Evolutionary conservation across 2,329 filamentous ascomycete species (phyloP), one percentile per base, ranked within the genome.

Genomic region (Hypoxylon sp.): DNA sequence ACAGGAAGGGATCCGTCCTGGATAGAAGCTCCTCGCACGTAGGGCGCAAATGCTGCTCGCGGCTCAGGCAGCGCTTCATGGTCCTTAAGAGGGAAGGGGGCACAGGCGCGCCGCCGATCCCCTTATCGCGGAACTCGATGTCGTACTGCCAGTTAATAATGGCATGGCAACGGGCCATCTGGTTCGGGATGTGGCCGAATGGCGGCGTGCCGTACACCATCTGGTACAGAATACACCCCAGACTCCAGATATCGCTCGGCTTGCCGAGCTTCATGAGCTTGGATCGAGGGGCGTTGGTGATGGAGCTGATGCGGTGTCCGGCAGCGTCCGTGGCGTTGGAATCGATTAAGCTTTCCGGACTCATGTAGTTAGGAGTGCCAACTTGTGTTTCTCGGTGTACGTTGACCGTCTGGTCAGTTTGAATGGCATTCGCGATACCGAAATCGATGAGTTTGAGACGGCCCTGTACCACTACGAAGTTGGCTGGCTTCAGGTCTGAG

Each of bases 321-420:
- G 79, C 78, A 45, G 82, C 74, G 47, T 80, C 79, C 2, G 78
- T 78, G 1, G 78, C 78, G 71, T 96, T 97, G 25, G 90, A 91
- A 79, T 98, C 96, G 76, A 96, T 89, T 51, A 99, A 86, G 2
- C 92, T 94, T 80, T 99, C 96, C 0, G 96, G 96, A 0, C 93
- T 96, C 96, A 99, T 99, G 83, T 97, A 99, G 78, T 97, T 99
- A 2, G 96, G 94, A 0, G 96, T 99, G 61, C 96, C 96, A 68
- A 98, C 90, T 80, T 98, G 94, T 9, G 91, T 92, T 77, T 99
- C 96, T 62, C 96, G 92, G 79, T 99, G 96, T 9, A 99, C 94
- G 72, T 99, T 99, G 78, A 97, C 91, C 0, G 96, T 99, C 79
- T 97, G 89, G 76, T 98, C 96, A 0, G 90, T 92, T 80, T 97